Evolutionary conservation across 495 filamentous ascomycete species (phyloP), one percentile per base, ranked within the genome.

Genomic region (Trichoderma gamsii): DNA sequence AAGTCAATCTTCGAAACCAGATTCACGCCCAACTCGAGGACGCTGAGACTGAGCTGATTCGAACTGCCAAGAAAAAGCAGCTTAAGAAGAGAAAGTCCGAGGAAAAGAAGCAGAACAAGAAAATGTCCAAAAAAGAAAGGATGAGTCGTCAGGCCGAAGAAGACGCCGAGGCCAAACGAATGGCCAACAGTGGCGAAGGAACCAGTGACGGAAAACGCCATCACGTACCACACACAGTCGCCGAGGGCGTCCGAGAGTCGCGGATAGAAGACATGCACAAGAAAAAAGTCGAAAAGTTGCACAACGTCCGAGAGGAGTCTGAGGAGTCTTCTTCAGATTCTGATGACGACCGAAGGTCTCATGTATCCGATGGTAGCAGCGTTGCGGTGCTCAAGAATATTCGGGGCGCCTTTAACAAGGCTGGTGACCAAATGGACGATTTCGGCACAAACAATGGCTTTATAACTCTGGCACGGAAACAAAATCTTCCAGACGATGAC

Each of bases 31-130:
- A 82, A 64, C 83, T 99, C 3, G 95, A 99, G 74, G 78, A 75
- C 18, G 95, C 96, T 6, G 90, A 97, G 78, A 98, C 92, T 0
- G 86, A 90, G 52, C 80, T 99, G 65, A 90, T 99, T 69, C 84
- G 83, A 64, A 83, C 84, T 68, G 92, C 91, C 67, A 92, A 92
- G 71, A 91, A 89, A 75, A 87, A 84, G 35, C 88, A 97, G 66
- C 73, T 87, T 27, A 89, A 92, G 74, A 79, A 90, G 71, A 76
- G 83, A 18, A 84, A 84, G 69, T 81, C 82, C 38, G 90, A 88
- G 64, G 86, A 85, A 56, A 91, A 90, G 73, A 76, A 81, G 6
- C 77, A 74, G 59, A 72, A 75, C 18, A 82, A 81, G 64, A 73
- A 74, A 21, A 77, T 78, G 59, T 81, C 79, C 15, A 88, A 84